Conservation (phyloP, 495 filamentous ascomycete species). For the Talaromyces adpressus region DNA sequence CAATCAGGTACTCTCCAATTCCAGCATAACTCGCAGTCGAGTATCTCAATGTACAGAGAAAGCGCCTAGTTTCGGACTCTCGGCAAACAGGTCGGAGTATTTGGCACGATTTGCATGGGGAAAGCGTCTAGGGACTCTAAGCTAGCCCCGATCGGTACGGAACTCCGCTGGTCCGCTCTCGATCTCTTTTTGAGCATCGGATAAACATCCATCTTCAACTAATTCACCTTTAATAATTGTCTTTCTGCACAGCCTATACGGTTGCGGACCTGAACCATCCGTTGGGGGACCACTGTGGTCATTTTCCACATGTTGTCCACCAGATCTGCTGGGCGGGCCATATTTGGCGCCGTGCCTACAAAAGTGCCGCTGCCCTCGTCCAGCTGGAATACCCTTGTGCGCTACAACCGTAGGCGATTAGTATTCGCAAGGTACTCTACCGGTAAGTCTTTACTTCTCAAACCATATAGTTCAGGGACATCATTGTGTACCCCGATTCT, state of each 20-base stretch:
- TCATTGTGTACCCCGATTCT: not conserved
- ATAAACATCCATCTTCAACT: not conserved
- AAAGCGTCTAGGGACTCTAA: not conserved
- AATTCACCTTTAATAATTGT: not conserved
- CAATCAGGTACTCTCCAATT: not conserved
- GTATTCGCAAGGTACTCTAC: not conserved
- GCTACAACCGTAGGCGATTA: not conserved
- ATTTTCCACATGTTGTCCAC: not conserved
- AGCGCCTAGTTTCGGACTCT: not conserved
- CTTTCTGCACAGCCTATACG: not conserved
- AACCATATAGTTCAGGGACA: not conserved
- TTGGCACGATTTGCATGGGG: not conserved
- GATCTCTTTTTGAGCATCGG: not conserved
- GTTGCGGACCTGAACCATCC: not conserved
- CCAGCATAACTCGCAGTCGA: not conserved
- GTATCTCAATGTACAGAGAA: not conserved
- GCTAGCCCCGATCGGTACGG: not conserved
- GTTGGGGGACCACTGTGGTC: not conserved
- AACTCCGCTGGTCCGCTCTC: not conserved
- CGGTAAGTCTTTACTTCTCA: not conserved
- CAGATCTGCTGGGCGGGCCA: slow-evolving; percentile 4
- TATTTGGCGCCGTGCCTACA: not conserved
- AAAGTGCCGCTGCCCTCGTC: not conserved
- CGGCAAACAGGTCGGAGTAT: not conserved
- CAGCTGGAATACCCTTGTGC: not conserved